These are phyloP conservation scores for Pseudogymnoascus sp. DNA, from an alignment of 2,329 filamentous ascomycete species.

Conservation along the genomic window DNA sequence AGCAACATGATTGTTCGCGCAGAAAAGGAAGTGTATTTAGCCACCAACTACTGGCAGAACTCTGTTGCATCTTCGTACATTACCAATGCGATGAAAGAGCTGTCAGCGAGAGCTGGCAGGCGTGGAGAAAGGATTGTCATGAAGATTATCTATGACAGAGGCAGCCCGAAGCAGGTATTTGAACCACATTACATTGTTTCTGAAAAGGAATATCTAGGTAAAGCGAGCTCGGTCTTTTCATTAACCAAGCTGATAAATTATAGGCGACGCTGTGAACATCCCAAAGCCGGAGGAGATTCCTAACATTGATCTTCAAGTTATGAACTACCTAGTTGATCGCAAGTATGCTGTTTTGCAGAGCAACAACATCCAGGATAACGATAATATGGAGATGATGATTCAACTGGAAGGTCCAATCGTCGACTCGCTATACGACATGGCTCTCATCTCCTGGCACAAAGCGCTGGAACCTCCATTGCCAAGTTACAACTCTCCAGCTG, in stretches of 20 bases:
- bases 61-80: slow-evolving; percentile 62
- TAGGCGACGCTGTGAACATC: slow-evolving; percentile 46
- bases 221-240: not conserved
- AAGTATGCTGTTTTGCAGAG: slow-evolving; percentile 66
- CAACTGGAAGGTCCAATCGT: slow-evolving; percentile 72
- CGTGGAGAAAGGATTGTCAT: slow-evolving; percentile 55
- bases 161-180: slow-evolving; percentile 55
- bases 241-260: not conserved
- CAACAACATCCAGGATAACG: slow-evolving; percentile 74
- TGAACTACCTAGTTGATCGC: slow-evolving; percentile 71
- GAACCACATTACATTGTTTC: slow-evolving; percentile 59
- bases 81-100: slow-evolving; percentile 61
- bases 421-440: slow-evolving; percentile 68
- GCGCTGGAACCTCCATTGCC: slow-evolving; percentile 54
- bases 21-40: slow-evolving; percentile 65
- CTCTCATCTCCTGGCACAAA: slow-evolving; percentile 66
- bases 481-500: slow-evolving; percentile 45
- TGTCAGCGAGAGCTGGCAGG: slow-evolving; percentile 57
- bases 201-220: slow-evolving; percentile 51
- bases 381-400: slow-evolving; percentile 76
- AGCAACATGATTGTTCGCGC: slow-evolving; percentile 70
- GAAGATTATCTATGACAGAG: slow-evolving; percentile 71
- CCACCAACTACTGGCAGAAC: slow-evolving; percentile 70
- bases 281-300: slow-evolving; percentile 61
- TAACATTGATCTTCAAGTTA: slow-evolving; percentile 64